Base-by-base conservation (phyloP, 2,329 filamentous ascomycete genomes). In the Gyromitra esculenta region DNA sequence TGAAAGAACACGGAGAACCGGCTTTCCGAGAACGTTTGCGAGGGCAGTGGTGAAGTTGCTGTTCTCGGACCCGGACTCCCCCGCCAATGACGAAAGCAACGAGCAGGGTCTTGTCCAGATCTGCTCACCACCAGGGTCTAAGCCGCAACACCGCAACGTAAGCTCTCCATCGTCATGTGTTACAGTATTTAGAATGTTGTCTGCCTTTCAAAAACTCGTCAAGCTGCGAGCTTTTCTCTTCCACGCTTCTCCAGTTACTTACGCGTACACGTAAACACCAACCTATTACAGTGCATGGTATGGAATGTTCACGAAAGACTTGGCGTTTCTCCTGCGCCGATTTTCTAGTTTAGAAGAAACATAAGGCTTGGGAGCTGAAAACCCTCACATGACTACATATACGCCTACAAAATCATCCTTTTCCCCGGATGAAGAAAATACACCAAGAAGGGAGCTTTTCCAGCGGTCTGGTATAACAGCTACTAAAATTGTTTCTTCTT, bases 21-120 rank as follows among this genome's bases (percentile, higher is more conserved):
- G 59, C 56, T 73, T 74, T 67, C 70, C 74, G 64, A 60, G 69
- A 59, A 62, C 57, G 63, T 68, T 70, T 69, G 67, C 62, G 52
- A 67, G 50, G 66, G 59, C 48, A 45, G 43, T 50, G 65, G 43
- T 50, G 65, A 70, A 70, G 72, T 65, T 13, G 68, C 60, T 72
- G 62, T 71, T 75, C 73, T 64, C 52, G 71, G 75, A 65, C 71
- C 70, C 64, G 64, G 66, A 37, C 57, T 57, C 64, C 65, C 70
- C 59, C 63, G 71, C 59, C 66, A 67, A 77, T 77, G 75, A 75
- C 75, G 75, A 76, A 77, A 77, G 72, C 72, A 70, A 62, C 64
- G 43, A 68, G 37, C 57, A 63, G 35, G 65, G 25, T 41, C 43
- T 60, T 45, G 71, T 52, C 45, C 71, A 52, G 70, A 74, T 54